Evolutionary conservation across 768 basidiomycete species (phyloP), one percentile per base, ranked within the genome.

Genomic region (Serendipita vermifera): DNA sequence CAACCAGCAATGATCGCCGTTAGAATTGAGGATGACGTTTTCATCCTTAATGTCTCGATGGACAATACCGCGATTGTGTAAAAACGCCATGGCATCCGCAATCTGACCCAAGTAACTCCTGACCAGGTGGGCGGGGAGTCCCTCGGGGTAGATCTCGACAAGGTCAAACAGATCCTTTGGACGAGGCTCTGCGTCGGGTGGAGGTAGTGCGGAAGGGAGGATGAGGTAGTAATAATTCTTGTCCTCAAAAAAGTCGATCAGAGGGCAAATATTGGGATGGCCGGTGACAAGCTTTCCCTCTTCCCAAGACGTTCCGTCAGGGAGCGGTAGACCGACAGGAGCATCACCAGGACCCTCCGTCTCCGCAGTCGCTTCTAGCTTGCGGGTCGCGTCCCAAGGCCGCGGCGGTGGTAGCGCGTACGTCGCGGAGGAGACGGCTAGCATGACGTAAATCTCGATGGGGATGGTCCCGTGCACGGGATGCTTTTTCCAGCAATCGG

Each of bases 401-500:
- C 76, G 78, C 14, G 82, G 70, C 27, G 58, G 46, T 7, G 87
- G 83, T n/a, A 94, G 74, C 24, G 82, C 75, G 68, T 89, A 89
- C 24, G 82, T 75, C 3, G 81, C 86, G 60, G 83, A 79, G 46
- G 88, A 91, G 68, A 90, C 83, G 43, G 86, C 81, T 57, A 87
- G 87, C 88, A 91, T 87, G 65, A 91, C 87, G 66, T 86, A 87
- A 24, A 94, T 94, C 71, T 99, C 96, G 72, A 98, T 94, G 14
- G 96, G 94, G 64, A 98, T 96, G 5, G 96, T 96, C 57, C 94
- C 94, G 67, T 87, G 79, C 59, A 84, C 80, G 38, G 87, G 86
- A 67, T 99, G 94, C 65, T 87, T 88, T 73, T 98, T 98, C 96
- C 96, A 99, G 69, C 94, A 98, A 71, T 99, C 94, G 29, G 94